Base-by-base conservation (phyloP, 2,329 filamentous ascomycete species). In the Venturia effusa region DNA sequence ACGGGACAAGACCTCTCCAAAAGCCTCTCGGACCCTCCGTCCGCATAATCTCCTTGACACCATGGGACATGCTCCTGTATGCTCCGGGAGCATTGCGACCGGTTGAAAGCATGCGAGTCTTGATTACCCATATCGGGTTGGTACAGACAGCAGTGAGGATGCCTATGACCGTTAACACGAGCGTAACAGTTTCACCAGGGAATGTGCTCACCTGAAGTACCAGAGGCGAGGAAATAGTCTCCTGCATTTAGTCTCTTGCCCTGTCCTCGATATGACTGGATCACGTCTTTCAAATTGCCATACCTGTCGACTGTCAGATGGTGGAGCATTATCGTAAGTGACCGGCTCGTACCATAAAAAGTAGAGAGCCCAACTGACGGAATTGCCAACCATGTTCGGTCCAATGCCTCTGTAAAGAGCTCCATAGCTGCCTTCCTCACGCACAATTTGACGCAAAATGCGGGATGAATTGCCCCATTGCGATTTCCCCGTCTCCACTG, bases 111-210 rank as follows among this genome's bases (percentile, higher is more conserved):
- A 99, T 97, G 67, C 94, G 88, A 10, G 93, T 97, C 80, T 97
- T 97, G 74, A 99, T 86, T 2, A 99, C 94, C 94, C 94, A 99
- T 70, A 99, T 87, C 2, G 94, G 94, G 73, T 97, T 97, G 37
- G 94, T 97, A 68, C 93, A 81, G 37, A 90, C 77, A 54, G 92
- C 88, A 1, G 92, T 96, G 48, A 90, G 75, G 22, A 88, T 80
- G 37, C 93, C 92, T 72, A 32, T 37, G 22, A n/a, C 51, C 27
- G 30, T 57, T n/a, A 57, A 57, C 19, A 57, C 51, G 2, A n/a
- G 30, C 19, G 27, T 15, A 6, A 34, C 30, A 65, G 22, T 67
- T 61, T 24, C 8, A 60, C 17, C n/a, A 17, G 8, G 37, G 5
- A 34, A 57, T n/a, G 2, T 37, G 5, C 73, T 64, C 76, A 83